These are phyloP conservation scores for Euphorbia peplus DNA, from an alignment of 345 rosid species.

Conservation along the genomic window DNA sequence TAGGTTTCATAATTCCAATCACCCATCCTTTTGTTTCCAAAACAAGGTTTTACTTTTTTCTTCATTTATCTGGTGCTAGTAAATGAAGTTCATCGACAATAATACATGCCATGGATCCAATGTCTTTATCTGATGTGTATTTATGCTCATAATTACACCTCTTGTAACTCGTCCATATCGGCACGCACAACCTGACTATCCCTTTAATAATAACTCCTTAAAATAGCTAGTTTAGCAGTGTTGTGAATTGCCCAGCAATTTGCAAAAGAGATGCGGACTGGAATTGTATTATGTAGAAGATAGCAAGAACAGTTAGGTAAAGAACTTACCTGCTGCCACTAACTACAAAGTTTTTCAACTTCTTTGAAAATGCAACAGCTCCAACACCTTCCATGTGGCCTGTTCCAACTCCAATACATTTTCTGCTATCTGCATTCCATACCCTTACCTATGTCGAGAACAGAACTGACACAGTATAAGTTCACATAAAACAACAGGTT, in stretches of 20 bases:
- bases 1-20: background rate
- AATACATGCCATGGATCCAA: background rate
- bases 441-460: conserved; percentile 64
- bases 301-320: background rate
- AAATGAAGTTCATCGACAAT: background rate
- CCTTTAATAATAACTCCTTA: background rate
- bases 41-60: background rate
- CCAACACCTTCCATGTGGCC: conserved; percentile 93
- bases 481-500: conserved; percentile 6
- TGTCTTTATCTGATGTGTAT: background rate
- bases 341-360: conserved; percentile 59
- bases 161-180: too few species aligned
- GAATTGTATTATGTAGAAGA: background rate
- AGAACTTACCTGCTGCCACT: conserved; percentile 83
- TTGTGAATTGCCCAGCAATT: background rate
- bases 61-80: background rate
- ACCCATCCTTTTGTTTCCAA: background rate
- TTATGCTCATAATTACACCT: background rate
- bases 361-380: conserved; percentile 88
- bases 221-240: background rate
- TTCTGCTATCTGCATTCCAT: conserved; percentile 66
- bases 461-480: background rate
- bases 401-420: conserved; percentile 79
- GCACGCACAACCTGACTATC: background rate
- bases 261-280: background rate